Conservation (phyloP, 176 grass and related monocot genomes). For the Rhipidocladum racemiflorum region DNA sequence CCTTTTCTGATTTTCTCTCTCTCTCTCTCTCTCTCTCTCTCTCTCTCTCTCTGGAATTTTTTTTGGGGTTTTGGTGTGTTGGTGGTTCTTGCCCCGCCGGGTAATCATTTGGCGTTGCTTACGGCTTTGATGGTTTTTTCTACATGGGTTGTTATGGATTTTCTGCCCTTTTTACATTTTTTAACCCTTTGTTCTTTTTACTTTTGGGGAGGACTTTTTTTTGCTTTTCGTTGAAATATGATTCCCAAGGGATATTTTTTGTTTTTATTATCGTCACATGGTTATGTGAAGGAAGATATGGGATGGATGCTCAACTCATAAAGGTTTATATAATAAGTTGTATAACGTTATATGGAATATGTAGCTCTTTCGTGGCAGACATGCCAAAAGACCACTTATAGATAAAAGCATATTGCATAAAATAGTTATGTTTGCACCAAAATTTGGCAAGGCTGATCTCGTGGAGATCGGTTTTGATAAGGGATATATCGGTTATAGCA, state of each 20-base stretch:
- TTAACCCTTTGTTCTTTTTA: neutral
- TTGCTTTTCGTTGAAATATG: neutral
- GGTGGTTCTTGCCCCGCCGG: neutral
- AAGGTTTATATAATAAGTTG: fast-evolving
- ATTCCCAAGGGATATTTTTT: neutral
- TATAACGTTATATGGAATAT: neutral
- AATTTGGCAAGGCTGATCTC: too few relatives aligned
- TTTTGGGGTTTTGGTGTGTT: neutral
- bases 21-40: neutral
- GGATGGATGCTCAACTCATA: fast-evolving
- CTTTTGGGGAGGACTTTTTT: neutral
- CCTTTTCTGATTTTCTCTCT: too few relatives aligned
- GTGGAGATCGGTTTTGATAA: too few relatives aligned
- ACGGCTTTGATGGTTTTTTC: neutral
- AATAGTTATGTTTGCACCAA: too few relatives aligned
- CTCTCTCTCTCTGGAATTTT: neutral
- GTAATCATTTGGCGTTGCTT: neutral
- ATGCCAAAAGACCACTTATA: neutral
- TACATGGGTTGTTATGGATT: neutral
- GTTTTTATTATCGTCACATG: neutral
- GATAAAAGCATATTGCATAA: neutral
- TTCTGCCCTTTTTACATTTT: neutral
- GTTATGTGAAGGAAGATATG: neutral
- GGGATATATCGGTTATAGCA: too few relatives aligned
- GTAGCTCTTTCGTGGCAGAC: fast-evolving